These are phyloP conservation scores for Paratrypanosoma confusum DNA, from an alignment of 208 protist genomes.

Conservation along the genomic window DNA sequence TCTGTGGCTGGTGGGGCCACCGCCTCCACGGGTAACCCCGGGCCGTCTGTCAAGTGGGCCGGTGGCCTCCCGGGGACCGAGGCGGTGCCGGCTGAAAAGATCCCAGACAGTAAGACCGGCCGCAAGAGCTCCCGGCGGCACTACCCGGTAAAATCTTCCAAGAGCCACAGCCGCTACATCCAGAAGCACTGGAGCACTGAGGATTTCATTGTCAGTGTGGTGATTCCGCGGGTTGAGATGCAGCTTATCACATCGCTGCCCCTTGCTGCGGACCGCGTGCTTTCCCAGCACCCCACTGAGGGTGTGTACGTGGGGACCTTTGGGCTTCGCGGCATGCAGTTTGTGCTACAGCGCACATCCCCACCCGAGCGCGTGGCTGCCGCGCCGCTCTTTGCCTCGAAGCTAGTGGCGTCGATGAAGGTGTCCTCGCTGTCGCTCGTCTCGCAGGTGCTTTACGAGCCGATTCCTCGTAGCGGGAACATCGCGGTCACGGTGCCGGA, in stretches of 20 bases:
- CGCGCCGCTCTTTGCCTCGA: conserved; percentile 10
- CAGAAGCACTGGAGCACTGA: conserved; percentile 77
- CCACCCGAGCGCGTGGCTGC: conserved; percentile 44
- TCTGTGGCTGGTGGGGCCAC: no score
- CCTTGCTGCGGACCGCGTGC: conserved; percentile 31
- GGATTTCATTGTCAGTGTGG: conserved; percentile 47
- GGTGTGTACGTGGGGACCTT: conserved; percentile 66
- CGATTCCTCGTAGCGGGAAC: conserved; percentile 48
- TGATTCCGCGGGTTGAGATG: conserved; percentile 51
- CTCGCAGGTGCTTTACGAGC: conserved; percentile 76
- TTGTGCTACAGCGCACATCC: conserved; percentile 34
- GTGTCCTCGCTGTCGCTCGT: conserved; percentile 43
- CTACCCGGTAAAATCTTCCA: no score
- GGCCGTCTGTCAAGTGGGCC: no score
- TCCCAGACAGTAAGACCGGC: no score
- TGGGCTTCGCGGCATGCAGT: conserved; percentile 24
- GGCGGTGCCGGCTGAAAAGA: no score
- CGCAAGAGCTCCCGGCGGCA: no score
- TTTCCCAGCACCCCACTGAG: conserved; percentile 1
- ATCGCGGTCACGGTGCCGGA: conserved; percentile 32
- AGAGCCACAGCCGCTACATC: conserved; percentile 45
- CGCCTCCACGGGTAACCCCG: no score
- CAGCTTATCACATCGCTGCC: conserved; percentile 49
- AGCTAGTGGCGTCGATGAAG: conserved; percentile 37
- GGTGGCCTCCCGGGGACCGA: no score